Percentiles rank a stretch among this genome's conserved stretches.
These are phyloP conservation scores for Heliosperma pusillum DNA, from an alignment of 148 eudicot genomes.

Conservation along the genomic window DNA sequence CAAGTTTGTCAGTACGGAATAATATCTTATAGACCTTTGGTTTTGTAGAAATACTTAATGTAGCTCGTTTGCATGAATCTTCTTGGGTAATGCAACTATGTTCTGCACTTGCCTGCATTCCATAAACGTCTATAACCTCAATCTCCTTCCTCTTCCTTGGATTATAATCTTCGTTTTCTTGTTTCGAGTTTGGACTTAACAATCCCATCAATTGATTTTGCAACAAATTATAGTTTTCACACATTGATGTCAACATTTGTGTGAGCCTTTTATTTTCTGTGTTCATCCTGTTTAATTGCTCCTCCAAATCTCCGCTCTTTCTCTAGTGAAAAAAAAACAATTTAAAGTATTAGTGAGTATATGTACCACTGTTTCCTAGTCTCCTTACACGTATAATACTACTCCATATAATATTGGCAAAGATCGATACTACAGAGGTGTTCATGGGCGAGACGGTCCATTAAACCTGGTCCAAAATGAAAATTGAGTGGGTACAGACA, in stretches of 20 bases:
- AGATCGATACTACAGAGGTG: too few relatives aligned
- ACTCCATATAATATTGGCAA: neutral
- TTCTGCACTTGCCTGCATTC: slow-evolving; percentile 21
- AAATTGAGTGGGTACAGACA: too few relatives aligned
- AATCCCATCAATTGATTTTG: slow-evolving; percentile 25
- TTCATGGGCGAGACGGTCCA: too few relatives aligned
- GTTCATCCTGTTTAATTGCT: slow-evolving; percentile 25
- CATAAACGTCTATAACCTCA: neutral
- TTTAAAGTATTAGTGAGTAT: neutral
- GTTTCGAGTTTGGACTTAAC: slow-evolving; percentile 9
- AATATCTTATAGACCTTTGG: slow-evolving; percentile 24
- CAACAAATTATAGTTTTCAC: slow-evolving; percentile 23
- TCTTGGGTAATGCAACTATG: slow-evolving; percentile 24
- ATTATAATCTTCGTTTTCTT: slow-evolving; percentile 19
- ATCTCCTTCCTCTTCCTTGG: slow-evolving; percentile 19
- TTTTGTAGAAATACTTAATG: slow-evolving; percentile 13
- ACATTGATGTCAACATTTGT: slow-evolving; percentile 24
- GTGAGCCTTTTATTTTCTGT: slow-evolving; percentile 32
- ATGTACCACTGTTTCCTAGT: neutral
- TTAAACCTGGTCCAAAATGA: too few relatives aligned
- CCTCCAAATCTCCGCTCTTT: slow-evolving; percentile 19
- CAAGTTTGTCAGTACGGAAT: slow-evolving; percentile 22
- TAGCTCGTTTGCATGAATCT: slow-evolving; percentile 28
- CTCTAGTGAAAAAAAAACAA: neutral
- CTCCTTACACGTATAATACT: neutral